Evolutionary conservation across 352 stramenopile species (phyloP), one percentile per base, ranked within the genome.

Genomic region (Thalassiosira ordinaria): DNA sequence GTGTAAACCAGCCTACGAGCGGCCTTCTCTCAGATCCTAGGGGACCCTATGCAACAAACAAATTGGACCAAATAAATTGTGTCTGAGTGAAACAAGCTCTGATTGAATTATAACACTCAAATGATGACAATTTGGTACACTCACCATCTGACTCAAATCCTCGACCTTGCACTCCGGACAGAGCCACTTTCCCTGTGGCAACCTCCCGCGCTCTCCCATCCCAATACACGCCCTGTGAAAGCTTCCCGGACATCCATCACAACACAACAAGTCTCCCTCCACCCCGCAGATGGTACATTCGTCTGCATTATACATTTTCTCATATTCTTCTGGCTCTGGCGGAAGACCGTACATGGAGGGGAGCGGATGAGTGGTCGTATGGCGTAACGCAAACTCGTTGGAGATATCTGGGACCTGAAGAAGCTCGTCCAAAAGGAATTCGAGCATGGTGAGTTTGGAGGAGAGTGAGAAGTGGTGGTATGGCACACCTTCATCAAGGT

Each of bases 381-480:
- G 52, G 6, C 87, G 66, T 20, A 33, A 62, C n/a, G 66, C 59
- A 31, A 92, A 78, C 67, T 92, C 85, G 24, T 74, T 72, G 2
- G 72, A 39, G 37, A 94, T 84, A 13, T 49, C 62, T 39, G 85
- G 74, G 11, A 91, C 60, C 18, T 71, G 61, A 16, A 94, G 60
- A 0, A 94, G 57, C 46, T 94, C 87, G 56, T 94, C 89, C 1
- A 91, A 68, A 1, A 94, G 73, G 63, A 91, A 94, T 77, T 94
- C 87, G 6, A 94, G 56, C 20, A 94, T 90, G 16, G 39, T 53
- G 1, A 94, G 26, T 61, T 94, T 94, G 2, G 84, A 16, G 31
- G 86, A 39, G 0, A 92, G n/a, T 27, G 74, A 68, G 22, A 94
- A 61, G 24, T 77, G 69, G 73, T 92, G 84, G 53, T 93, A 92